Evolutionary conservation across 306 rosid genomes (phyloP).

Genomic region (Prunus armeniaca): DNA sequence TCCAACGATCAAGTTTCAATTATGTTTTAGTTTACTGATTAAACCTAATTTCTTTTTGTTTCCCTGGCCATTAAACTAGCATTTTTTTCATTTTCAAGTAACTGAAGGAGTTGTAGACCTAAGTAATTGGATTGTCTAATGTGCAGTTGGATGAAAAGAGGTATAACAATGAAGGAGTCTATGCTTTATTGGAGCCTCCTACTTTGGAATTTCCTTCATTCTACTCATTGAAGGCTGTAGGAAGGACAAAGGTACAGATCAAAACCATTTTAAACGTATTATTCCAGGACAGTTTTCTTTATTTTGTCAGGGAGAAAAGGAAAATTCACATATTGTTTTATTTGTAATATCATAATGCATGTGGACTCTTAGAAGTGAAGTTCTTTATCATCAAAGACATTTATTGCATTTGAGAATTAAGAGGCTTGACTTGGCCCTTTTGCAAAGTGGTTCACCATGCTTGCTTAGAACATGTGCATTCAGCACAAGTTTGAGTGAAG

Average conservation of each 20-base stretch:
- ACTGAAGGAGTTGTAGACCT: neutral
- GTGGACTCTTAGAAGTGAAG: neutral
- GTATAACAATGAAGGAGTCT: constrained; percentile 75
- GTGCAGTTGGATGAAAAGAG: constrained; percentile 65
- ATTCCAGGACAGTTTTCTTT: constrained; percentile 6
- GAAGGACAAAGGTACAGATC: constrained; percentile 56
- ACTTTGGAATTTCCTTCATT: constrained; percentile 69
- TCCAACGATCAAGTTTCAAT: neutral
- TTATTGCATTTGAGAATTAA: constrained; percentile 4
- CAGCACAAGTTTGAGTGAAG: neutral
- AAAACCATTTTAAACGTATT: constrained; percentile 7
- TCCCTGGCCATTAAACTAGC: neutral
- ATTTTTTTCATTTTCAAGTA: neutral
- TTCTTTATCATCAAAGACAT: constrained; percentile 2
- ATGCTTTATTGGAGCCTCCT: constrained; percentile 68
- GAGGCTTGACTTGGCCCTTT: constrained; percentile 10
- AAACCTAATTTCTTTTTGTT: neutral
- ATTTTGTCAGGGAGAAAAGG: constrained; percentile 10
- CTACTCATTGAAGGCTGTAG: constrained; percentile 65
- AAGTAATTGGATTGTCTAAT: constrained; percentile 13
- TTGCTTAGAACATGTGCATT: constrained; percentile 24
- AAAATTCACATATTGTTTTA: neutral
- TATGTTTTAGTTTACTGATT: neutral
- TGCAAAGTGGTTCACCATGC: neutral
- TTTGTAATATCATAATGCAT: neutral